phyloP scores from a whole-genome alignment of 2,329 filamentous ascomycete genomes.

The Colletotrichum caudatum region DNA sequence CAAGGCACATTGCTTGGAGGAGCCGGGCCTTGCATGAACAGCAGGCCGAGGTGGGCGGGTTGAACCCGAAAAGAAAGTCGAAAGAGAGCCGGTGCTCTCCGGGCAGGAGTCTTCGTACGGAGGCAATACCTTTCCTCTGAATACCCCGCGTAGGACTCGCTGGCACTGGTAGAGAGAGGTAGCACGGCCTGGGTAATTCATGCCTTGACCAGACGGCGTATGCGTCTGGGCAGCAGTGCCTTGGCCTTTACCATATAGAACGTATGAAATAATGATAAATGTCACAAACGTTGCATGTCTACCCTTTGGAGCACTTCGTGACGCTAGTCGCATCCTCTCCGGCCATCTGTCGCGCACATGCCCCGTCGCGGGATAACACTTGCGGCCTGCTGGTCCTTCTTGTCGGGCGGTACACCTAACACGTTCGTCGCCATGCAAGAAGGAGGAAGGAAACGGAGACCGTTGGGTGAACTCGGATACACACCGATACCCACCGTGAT shows the following conservation, averaged over 20 bases:
- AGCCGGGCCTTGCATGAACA: background rate
- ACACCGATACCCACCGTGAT: background rate
- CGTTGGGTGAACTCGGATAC: background rate
- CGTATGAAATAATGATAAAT: slow-evolving; percentile 40
- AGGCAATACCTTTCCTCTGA: slow-evolving; percentile 7
- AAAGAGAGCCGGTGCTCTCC: slow-evolving; percentile 17
- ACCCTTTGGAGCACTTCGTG: background rate
- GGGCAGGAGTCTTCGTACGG: slow-evolving; percentile 9
- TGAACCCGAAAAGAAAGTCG: background rate
- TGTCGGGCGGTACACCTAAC: no score
- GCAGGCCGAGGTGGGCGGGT: background rate
- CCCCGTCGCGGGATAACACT: background rate
- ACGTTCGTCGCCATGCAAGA: no score
- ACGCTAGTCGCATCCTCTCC: background rate
- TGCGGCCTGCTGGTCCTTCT: background rate
- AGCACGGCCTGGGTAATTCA: slow-evolving; percentile 5
- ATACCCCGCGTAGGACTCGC: slow-evolving; percentile 27
- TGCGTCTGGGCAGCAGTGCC: background rate
- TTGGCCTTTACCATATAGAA: slow-evolving; percentile 29
- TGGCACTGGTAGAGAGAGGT: slow-evolving; percentile 14
- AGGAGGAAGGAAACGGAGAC: no score
- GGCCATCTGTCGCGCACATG: no score
- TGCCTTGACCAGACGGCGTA: background rate
- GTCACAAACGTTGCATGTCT: slow-evolving; percentile 9
- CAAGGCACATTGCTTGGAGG: background rate